Base-by-base conservation (phyloP, 768 basidiomycete genomes). In the Dioszegia crocea region DNA sequence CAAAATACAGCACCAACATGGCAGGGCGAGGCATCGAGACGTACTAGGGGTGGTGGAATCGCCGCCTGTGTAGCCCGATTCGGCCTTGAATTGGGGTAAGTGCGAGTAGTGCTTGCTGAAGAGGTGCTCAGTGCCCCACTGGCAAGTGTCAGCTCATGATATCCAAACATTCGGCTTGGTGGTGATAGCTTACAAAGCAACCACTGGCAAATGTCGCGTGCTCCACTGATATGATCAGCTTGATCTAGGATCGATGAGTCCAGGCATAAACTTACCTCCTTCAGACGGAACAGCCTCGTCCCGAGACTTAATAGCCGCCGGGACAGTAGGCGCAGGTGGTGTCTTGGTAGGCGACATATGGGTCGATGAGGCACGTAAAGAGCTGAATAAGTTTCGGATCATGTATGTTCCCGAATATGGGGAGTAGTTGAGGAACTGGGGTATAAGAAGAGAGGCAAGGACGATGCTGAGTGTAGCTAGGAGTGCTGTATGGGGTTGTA, bases 121-220 rank as follows among this genome's bases (percentile, higher is more conserved):
- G 16, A 75, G 61, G 41, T 77, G 76, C 54, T 77, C 76, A 6
- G 68, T 71, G 31, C 76, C 76, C 76, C 76, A 77, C 76, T 77
- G 31, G 39, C 17, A 5, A 12, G 8, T 38, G 30, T 55, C 27
- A 29, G 39, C 39, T 38, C 21, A 17, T 33, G 4, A 26, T 40
- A 12, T 19, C 6, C 21, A 36, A 19, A 56, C 49, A 29, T 17
- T 49, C 9, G 41, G 26, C 29, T 17, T 23, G 31, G 11, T 33
- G 14, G 6, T 6, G 33, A 33, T 33, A 19, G 65, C 75, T 68
- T 59, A 76, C 75, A 53, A 77, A 77, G 58, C 76, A 77, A 24
- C 76, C 76, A 23, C 71, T 65, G 26, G 76, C 74, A 52, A 77
- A 77, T 12, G 72, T 74, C n/a, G 74, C 76, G 48, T 73, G 66